Evolutionary conservation across 345 rosid species (phyloP), one percentile per base, ranked within the genome.

Genomic region (Hirschfeldia incana): DNA sequence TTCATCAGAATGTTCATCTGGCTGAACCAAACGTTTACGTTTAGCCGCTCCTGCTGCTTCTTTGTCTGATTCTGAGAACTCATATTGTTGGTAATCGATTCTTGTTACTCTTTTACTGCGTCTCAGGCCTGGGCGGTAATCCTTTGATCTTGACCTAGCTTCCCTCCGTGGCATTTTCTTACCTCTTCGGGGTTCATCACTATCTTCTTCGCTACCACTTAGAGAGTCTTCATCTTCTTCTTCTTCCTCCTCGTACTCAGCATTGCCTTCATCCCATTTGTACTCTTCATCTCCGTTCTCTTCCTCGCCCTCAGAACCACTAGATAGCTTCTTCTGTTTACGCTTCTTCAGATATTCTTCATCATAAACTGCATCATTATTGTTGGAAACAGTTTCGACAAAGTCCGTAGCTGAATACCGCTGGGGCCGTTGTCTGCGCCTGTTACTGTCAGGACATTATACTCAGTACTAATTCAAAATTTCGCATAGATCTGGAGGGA

Each of bases 251-350:
- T 88, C 89, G 44, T 53, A 53, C 60, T 53, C 60, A 53, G 85
- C 86, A 79, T 87, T 86, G 69, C 90, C 97, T 75, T 86, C 96
- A 34, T 92, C 99, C 97, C 92, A 87, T 66, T 53, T 67, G 79
- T 94, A 94, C 84, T 94, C 98, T 76, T 94, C 98, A 76, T 94
- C 97, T 76, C 60, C 60, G 9, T 53, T 53, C 83, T 94, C 98
- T 74, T 94, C 98, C 75, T 94, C 97, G 76, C 96, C 99, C 84
- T 94, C 99, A 8, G 97, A 94, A 83, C 93, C 89, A 83, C 98
- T 94, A 66, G 92, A 91, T 66, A 74, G 65, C 80, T 82, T 86
- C 81, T 80, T 87, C 78, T 84, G 90, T 79, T 92, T 93, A 78
- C 82, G 89, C 79, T 90, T 83, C 84, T 83, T 90, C 78, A 88